Evolutionary conservation across 345 rosid species (phyloP).

Genomic region (Passiflora organensis): DNA sequence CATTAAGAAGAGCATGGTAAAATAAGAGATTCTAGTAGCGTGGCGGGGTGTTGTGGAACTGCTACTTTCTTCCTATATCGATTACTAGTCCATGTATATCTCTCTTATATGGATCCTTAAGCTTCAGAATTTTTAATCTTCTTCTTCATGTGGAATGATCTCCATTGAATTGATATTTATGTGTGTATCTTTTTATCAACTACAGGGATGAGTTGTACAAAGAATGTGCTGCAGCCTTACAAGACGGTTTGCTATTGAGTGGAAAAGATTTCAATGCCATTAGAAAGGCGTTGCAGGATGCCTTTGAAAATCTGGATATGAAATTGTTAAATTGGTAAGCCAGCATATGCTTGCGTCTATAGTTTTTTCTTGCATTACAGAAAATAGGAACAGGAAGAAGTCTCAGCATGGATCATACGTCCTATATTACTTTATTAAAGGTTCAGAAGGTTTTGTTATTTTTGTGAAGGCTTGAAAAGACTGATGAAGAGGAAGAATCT

Average conservation of each 20-base stretch:
- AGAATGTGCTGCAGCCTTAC: slow-evolving; percentile 67
- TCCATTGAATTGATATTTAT: not conserved
- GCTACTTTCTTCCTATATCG: not conserved
- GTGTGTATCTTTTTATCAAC: not conserved
- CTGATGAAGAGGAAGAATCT: slow-evolving; percentile 57
- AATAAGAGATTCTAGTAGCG: not conserved
- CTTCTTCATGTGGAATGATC: not conserved
- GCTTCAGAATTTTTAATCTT: not conserved
- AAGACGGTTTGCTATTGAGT: slow-evolving; percentile 60
- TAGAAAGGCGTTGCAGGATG: slow-evolving; percentile 45
- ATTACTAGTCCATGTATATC: too few relatives aligned
- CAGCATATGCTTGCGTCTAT: not conserved
- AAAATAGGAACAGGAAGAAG: not conserved
- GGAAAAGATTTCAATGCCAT: slow-evolving; percentile 48
- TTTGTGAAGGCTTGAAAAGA: slow-evolving; percentile 64
- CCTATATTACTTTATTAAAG: slow-evolving; percentile 28
- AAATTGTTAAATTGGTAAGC: slow-evolving; percentile 63
- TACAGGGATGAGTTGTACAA: slow-evolving; percentile 82
- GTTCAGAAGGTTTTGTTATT: slow-evolving; percentile 29
- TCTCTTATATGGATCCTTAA: not conserved
- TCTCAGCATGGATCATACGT: slow-evolving; percentile 15
- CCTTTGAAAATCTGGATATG: slow-evolving; percentile 64
- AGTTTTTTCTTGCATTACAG: not conserved
- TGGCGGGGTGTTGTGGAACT: too few relatives aligned
- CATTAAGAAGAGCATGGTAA: too few relatives aligned